phyloP scores from a whole-genome alignment of 192 early-diverging fungal species.

The Backusella morwellensis region DNA sequence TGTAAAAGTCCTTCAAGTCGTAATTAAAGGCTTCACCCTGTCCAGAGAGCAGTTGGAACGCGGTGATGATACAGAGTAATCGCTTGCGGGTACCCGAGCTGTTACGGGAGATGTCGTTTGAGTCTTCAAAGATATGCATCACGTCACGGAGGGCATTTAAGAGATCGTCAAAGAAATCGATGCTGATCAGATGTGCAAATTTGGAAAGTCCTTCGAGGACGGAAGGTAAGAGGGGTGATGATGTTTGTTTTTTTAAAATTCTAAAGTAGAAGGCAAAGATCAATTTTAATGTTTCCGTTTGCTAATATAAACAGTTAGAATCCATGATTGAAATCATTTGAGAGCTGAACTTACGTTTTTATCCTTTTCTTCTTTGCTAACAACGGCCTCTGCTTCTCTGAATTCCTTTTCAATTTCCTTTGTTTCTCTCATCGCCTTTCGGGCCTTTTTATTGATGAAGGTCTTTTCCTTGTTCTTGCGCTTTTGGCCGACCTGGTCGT shows the following conservation, averaged over 20 bases:
- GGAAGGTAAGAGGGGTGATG: constrained; percentile 67
- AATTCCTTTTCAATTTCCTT: constrained; percentile 75
- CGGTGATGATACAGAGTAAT: constrained; percentile 87
- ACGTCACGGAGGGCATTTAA: constrained; percentile 82
- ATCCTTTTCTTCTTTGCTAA: constrained; percentile 79
- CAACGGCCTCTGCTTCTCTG: constrained; percentile 89
- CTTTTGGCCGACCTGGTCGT: constrained; percentile 47
- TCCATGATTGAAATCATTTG: background rate
- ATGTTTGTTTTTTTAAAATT: constrained; percentile 83
- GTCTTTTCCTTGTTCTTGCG: constrained; percentile 54
- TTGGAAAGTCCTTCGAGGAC: constrained; percentile 78
- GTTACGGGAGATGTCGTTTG: constrained; percentile 38
- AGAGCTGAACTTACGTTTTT: constrained; percentile 50
- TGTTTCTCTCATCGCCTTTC: constrained; percentile 73
- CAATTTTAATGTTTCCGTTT: constrained; percentile 91
- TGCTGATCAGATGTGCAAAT: constrained; percentile 95
- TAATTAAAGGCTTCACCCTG: constrained; percentile 93
- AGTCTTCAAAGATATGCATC: constrained; percentile 51
- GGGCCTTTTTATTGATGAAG: constrained; percentile 61
- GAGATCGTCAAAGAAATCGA: constrained; percentile 94
- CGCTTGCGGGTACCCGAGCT: constrained; percentile 62
- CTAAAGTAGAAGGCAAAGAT: constrained; percentile 95
- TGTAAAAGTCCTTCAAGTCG: constrained; percentile 91
- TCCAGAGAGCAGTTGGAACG: constrained; percentile 83
- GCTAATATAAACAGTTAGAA: constrained; percentile 43